Percentiles rank a stretch among this genome's conserved stretches.
Conservation (phyloP, 83 land plant genomes). For the Isoetes engelmannii region DNA sequence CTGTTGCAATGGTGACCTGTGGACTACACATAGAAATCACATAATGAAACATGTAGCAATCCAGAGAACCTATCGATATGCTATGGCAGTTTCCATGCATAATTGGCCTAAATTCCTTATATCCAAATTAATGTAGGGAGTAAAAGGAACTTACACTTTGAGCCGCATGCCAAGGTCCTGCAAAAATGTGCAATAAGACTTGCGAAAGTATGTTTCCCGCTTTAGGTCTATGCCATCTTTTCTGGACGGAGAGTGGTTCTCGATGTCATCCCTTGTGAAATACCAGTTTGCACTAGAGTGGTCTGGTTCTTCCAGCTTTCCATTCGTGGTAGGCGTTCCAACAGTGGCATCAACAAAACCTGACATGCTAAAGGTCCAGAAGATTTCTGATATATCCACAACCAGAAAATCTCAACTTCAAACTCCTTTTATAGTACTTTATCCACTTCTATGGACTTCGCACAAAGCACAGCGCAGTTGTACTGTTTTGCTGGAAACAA, state of each 20-base stretch:
- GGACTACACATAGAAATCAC: constrained; percentile 16
- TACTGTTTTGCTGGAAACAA: too few species aligned
- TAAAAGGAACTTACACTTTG: constrained; percentile 34
- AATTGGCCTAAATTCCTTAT: background rate
- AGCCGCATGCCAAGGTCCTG: constrained; percentile 45
- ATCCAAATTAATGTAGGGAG: too few species aligned
- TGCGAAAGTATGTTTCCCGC: constrained; percentile 34
- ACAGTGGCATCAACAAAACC: constrained; percentile 16
- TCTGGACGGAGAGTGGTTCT: constrained; percentile 26
- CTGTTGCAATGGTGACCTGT: constrained; percentile 55
- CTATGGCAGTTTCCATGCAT: too few species aligned
- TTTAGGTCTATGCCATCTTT: constrained; percentile 38
- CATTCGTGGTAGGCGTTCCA: constrained; percentile 10
- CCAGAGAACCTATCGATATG: background rate
- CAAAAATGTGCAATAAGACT: constrained; percentile 41
- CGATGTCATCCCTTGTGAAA: constrained; percentile 38
- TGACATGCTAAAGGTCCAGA: too few species aligned
- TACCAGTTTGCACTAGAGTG: constrained; percentile 33
- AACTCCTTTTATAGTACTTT: too few species aligned
- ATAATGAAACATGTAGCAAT: background rate
- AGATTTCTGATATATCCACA: too few species aligned
- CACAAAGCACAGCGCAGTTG: too few species aligned
- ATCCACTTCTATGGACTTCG: too few species aligned
- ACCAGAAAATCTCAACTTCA: too few species aligned
- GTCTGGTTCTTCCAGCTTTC: constrained; percentile 30